Conservation (phyloP, 192 early-diverging fungal genomes). For the Coemansia sp. region DNA sequence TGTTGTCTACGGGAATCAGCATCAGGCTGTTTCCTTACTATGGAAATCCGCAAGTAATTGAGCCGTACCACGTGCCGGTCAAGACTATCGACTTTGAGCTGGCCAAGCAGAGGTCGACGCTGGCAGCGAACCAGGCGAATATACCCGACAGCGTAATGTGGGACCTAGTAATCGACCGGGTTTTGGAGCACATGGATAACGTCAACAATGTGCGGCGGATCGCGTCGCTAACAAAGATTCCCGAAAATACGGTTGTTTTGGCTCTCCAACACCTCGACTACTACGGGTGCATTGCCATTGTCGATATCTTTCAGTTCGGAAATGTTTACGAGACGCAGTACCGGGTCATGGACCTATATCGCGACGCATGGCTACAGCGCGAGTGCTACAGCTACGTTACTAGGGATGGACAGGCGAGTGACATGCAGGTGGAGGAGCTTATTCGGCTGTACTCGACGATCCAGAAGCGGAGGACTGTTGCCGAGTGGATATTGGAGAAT, state of each 20-base stretch:
- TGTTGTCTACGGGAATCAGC: constrained; percentile 39
- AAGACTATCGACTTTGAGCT: constrained; percentile 42
- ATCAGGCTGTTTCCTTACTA: constrained; percentile 55
- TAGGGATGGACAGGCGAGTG: constrained; percentile 35
- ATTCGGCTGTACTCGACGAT: constrained; percentile 81
- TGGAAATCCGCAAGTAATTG: constrained; percentile 25
- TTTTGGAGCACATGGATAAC: constrained; percentile 84
- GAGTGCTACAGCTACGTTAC: constrained; percentile 83
- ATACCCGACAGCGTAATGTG: constrained; percentile 76
- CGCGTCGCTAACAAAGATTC: constrained; percentile 77
- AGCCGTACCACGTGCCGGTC: constrained; percentile 43
- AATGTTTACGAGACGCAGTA: constrained; percentile 76
- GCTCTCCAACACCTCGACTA: constrained; percentile 92
- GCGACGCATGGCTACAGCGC: constrained; percentile 64
- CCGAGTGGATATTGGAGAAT: constrained; percentile 87
- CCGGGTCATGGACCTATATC: constrained; percentile 58
- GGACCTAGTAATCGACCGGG: constrained; percentile 86
- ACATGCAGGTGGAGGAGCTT: constrained; percentile 68
- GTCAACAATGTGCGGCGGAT: constrained; percentile 84
- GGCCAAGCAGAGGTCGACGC: constrained; percentile 33
- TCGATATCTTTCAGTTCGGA: constrained; percentile 95
- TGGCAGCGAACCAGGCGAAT: constrained; percentile 65
- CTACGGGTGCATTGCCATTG: constrained; percentile 89
- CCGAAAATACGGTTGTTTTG: constrained; percentile 70
- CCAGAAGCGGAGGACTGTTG: constrained; percentile 75